Percentiles rank a stretch among this genome's conserved stretches.
phyloP scores from a whole-genome alignment of 1,284 basidiomycete genomes.

The Sphagnurus paluster region DNA sequence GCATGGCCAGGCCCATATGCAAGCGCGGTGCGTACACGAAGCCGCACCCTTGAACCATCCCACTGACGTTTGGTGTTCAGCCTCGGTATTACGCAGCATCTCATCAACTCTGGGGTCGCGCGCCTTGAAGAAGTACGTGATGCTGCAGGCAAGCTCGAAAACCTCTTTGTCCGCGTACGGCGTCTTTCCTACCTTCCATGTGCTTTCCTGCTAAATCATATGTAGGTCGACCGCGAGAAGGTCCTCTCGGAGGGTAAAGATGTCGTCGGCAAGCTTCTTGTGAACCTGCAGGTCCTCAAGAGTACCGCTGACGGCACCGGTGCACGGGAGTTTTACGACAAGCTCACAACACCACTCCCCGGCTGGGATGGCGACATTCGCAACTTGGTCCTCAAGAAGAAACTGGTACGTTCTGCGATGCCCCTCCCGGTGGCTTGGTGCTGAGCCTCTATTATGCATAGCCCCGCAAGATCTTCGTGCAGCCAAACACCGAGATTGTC shows the following conservation, averaged over 20 bases:
- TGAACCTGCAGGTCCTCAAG: conserved; percentile 80
- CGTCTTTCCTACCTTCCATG: neutral
- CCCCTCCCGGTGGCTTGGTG: neutral
- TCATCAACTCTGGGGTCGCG: conserved; percentile 72
- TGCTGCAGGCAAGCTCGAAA: conserved; percentile 56
- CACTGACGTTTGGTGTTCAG: conserved; percentile 33
- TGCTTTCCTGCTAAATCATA: neutral
- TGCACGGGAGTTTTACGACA: conserved; percentile 71
- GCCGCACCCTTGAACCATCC: neutral
- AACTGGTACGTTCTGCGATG: conserved; percentile 53
- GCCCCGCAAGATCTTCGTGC: conserved; percentile 81
- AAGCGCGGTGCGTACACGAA: conserved; percentile 59
- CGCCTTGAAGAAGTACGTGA: conserved; percentile 66
- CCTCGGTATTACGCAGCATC: conserved; percentile 77
- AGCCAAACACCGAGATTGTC: conserved; percentile 74
- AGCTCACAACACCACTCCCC: conserved; percentile 68
- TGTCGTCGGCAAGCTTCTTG: conserved; percentile 68
- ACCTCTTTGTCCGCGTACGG: conserved; percentile 68
- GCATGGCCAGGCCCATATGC: conserved; percentile 93
- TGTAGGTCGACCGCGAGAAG: conserved; percentile 69
- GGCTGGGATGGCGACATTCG: conserved; percentile 78
- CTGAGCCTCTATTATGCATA: conserved; percentile 27
- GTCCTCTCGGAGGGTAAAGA: conserved; percentile 65
- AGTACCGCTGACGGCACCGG: conserved; percentile 80
- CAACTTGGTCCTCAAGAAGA: conserved; percentile 76